Evolutionary conservation across 2,329 filamentous ascomycete genomes (phyloP).

Genomic region (Pyrenochaeta sp.): DNA sequence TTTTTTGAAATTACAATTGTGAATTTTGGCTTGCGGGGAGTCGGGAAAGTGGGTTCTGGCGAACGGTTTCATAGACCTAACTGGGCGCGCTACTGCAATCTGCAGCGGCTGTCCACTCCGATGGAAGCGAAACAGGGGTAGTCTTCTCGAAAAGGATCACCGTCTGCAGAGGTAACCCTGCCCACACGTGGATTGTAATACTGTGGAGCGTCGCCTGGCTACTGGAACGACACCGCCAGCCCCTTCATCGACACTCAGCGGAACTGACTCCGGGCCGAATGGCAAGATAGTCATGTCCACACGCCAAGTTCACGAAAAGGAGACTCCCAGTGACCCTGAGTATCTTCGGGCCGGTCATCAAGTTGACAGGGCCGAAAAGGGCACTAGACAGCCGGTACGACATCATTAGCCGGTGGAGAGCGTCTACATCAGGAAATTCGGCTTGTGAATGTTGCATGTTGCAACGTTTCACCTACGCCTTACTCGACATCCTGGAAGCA

Average conservation of each 20-base stretch:
- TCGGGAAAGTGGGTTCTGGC: conserved; percentile 42
- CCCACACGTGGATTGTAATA: conserved; percentile 44
- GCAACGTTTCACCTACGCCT: conserved; percentile 39
- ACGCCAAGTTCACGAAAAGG: conserved; percentile 12
- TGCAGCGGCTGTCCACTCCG: conserved; percentile 46
- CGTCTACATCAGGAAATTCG: conserved; percentile 29
- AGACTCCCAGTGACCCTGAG: conserved; percentile 10
- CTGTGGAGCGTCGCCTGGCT: conserved; percentile 33
- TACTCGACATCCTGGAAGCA: conserved; percentile 16
- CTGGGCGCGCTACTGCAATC: conserved; percentile 45
- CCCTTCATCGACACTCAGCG: conserved; percentile 23
- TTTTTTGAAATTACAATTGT: conserved; percentile 39
- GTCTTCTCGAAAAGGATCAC: conserved; percentile 32
- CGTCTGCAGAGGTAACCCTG: conserved; percentile 44
- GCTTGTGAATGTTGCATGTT: conserved; percentile 35
- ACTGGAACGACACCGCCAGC: conserved; percentile 35
- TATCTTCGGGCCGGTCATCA: conserved; percentile 26
- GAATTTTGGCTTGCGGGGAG: conserved; percentile 49
- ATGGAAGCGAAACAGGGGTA: conserved; percentile 49
- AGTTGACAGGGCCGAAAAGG: conserved; percentile 23
- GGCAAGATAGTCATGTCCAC: conserved; percentile 16
- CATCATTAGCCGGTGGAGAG: conserved; percentile 39
- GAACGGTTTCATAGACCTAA: conserved; percentile 37
- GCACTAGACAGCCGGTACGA: conserved; percentile 27
- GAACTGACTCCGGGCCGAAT: conserved; percentile 16